phyloP scores from a whole-genome alignment of 2,329 filamentous ascomycete genomes.

The Penicillium sp. region DNA sequence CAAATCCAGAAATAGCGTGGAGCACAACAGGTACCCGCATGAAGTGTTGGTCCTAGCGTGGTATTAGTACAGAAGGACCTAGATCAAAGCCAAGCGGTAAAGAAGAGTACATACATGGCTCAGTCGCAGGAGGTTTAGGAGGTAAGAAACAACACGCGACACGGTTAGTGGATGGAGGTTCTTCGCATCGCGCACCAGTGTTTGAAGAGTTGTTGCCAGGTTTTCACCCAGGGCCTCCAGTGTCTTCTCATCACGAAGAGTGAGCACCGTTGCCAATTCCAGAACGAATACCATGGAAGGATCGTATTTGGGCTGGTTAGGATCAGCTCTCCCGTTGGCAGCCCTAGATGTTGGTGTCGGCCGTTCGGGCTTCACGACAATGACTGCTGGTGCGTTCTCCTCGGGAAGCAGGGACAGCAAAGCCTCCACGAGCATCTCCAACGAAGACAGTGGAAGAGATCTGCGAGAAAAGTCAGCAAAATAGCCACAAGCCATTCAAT shows the following conservation, averaged over 20 bases:
- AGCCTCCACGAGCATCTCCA: constrained; percentile 59
- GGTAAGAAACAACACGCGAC: constrained; percentile 75
- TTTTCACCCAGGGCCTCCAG: constrained; percentile 65
- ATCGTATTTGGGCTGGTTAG: constrained; percentile 62
- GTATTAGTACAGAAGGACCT: constrained; percentile 10
- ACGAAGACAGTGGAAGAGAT: constrained; percentile 51
- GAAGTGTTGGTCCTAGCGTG: constrained; percentile 67
- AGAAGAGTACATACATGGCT: constrained; percentile 61
- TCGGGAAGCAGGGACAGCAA: constrained; percentile 80
- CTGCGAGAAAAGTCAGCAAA: constrained; percentile 34
- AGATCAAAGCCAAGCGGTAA: constrained; percentile 10
- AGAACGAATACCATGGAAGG: constrained; percentile 82
- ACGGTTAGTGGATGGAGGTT: constrained; percentile 75
- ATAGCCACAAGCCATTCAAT: constrained; percentile 4
- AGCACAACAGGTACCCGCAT: constrained; percentile 84
- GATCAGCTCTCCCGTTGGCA: constrained; percentile 51
- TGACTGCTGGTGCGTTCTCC: constrained; percentile 68
- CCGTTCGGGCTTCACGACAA: constrained; percentile 80
- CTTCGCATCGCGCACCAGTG: constrained; percentile 67
- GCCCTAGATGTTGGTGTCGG: constrained; percentile 52
- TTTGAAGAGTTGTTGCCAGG: constrained; percentile 71
- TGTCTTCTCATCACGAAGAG: constrained; percentile 65
- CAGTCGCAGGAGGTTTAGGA: constrained; percentile 68
- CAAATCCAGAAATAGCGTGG: constrained; percentile 81
- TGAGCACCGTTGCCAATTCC: constrained; percentile 76